A percentile compares a stretch with the other conserved stretches of the same genome.
These are phyloP conservation scores for Scedosporium apiospermum DNA, from an alignment of 2,329 filamentous ascomycete species.

Conservation along the genomic window DNA sequence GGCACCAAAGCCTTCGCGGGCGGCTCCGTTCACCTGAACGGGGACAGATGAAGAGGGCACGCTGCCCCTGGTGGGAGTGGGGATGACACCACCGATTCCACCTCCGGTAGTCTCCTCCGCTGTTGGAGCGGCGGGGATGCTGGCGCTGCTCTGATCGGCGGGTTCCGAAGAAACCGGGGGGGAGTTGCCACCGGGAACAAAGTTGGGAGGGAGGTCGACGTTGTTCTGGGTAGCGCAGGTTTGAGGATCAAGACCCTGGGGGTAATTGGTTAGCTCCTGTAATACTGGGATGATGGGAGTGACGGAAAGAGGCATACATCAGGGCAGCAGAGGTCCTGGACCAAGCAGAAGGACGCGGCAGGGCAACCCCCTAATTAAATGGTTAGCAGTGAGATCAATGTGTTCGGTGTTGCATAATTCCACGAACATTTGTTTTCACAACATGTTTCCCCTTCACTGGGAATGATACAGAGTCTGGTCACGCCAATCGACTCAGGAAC, in stretches of 20 bases:
- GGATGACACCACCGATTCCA: not conserved
- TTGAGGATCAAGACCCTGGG: slow-evolving; percentile 1
- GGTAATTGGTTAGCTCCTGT: not conserved
- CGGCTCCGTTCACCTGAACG: not conserved
- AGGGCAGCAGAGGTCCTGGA: slow-evolving; percentile 5
- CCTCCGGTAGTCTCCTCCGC: not conserved
- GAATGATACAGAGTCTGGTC: not conserved
- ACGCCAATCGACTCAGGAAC: not conserved
- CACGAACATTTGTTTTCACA: slow-evolving; percentile 1
- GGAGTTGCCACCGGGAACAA: not conserved
- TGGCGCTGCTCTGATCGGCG: not conserved
- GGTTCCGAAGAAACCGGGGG: not conserved
- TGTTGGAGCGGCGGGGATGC: not conserved
- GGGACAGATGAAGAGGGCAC: not conserved
- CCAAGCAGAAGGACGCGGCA: slow-evolving; percentile 1
- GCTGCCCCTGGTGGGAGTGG: not conserved
- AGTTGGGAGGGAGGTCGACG: not conserved
- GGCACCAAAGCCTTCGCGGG: not conserved
- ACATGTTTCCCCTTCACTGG: not conserved
- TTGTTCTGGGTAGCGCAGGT: not conserved
- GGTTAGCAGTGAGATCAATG: not conserved
- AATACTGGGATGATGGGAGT: not conserved
- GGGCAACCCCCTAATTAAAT: slow-evolving; percentile 3
- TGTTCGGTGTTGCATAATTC: not conserved
- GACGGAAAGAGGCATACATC: not conserved